Evolutionary conservation across 148 eudicot genomes (phyloP).

Genomic region (Oxyria digyna): DNA sequence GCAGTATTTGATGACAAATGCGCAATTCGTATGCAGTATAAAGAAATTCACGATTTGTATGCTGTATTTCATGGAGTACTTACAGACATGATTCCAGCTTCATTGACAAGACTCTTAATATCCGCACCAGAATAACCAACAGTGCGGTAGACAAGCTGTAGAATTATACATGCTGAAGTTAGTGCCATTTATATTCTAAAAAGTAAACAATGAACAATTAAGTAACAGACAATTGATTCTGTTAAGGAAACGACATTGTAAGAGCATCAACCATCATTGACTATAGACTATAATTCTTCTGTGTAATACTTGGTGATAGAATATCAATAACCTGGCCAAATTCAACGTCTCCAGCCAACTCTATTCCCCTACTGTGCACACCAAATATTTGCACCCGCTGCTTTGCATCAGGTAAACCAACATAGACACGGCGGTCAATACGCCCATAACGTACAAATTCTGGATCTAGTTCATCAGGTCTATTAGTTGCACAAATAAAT

Average conservation of each 20-base stretch:
- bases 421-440: constrained; percentile 80
- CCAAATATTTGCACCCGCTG: constrained; percentile 83
- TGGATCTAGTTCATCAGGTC: constrained; percentile 79
- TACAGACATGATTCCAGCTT: constrained; percentile 93
- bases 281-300: background rate
- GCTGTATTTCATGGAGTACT: constrained; percentile 23
- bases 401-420: constrained; percentile 86
- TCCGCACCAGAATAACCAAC: constrained; percentile 97
- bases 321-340: constrained; percentile 45
- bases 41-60: background rate
- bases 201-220: background rate
- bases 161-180: constrained; percentile 4
- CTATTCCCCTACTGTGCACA: constrained; percentile 73
- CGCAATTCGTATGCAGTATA: background rate
- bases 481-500: constrained; percentile 91
- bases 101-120: constrained; percentile 88
- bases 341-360: constrained; percentile 77
- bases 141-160: constrained; percentile 89
- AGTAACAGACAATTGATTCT: background rate
- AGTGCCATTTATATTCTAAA: background rate
- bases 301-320: background rate
- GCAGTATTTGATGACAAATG: background rate
- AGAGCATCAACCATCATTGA: background rate
- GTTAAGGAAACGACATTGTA: background rate
- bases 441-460: constrained; percentile 81